Percentiles rank a stretch among this genome's conserved stretches.
Conservation (phyloP, 2,329 filamentous ascomycete species). For the Aspergillus sp. region DNA sequence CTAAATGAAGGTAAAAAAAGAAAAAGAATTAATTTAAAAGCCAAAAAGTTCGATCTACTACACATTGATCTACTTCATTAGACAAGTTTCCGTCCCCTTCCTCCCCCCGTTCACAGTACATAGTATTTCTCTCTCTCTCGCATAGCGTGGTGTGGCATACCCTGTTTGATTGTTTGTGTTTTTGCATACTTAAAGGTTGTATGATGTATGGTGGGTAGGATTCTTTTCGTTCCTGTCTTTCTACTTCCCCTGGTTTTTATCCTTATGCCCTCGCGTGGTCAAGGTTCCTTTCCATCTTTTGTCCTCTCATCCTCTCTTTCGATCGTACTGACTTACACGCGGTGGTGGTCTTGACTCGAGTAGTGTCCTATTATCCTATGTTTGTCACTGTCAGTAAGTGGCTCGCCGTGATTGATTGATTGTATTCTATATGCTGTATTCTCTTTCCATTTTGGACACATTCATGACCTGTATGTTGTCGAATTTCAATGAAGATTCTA, state of each 20-base stretch:
- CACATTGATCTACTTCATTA: conserved; percentile 1
- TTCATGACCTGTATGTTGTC: too few species aligned
- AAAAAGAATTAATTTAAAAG: background rate
- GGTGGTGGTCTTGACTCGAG: too few species aligned
- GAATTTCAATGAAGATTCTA: too few species aligned
- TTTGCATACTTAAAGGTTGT: conserved; percentile 14
- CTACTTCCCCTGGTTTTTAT: conserved; percentile 1
- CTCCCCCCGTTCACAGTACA: conserved; percentile 24
- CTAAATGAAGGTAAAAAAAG: conserved; percentile 34
- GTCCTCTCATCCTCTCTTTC: too few species aligned
- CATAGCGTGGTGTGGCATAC: conserved; percentile 39
- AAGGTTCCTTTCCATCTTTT: too few species aligned
- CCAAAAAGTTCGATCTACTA: conserved; percentile 1
- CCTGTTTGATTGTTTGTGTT: conserved; percentile 22
- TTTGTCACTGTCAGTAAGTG: too few species aligned
- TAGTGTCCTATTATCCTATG: too few species aligned
- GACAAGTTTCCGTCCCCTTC: conserved; percentile 3
- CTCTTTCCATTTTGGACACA: too few species aligned
- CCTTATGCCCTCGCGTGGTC: background rate
- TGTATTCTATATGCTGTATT: too few species aligned
- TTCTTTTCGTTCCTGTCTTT: conserved; percentile 6
- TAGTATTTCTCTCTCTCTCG: conserved; percentile 24
- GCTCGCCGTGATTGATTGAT: too few species aligned
- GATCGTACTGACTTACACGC: too few species aligned
- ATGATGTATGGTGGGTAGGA: conserved; percentile 7